A percentile compares a stretch with the other conserved stretches of the same genome.
Evolutionary conservation across 2,329 filamentous ascomycete species (phyloP).

Genomic region (Zymoseptoria passerinii): DNA sequence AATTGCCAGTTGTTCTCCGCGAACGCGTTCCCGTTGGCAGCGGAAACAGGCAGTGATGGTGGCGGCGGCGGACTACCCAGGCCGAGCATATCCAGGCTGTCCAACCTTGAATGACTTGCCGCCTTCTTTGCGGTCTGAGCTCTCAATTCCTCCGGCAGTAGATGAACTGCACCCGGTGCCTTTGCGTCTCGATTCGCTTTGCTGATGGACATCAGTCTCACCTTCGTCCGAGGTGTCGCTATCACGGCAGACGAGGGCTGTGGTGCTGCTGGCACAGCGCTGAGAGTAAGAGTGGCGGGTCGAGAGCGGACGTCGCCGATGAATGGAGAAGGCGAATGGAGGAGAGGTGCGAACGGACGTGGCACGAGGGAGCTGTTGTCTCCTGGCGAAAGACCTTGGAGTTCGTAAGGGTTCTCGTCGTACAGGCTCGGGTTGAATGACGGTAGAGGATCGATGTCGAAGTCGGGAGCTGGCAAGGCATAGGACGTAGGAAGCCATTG

Average conservation of each 20-base stretch:
- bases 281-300: conserved; percentile 2
- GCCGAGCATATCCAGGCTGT: conserved; percentile 11
- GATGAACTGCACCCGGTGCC: conserved; percentile 21
- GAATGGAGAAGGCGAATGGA: conserved; percentile 20
- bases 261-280: conserved; percentile 9
- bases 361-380: conserved; percentile 12
- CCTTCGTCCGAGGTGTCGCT: conserved; percentile 1
- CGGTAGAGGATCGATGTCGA: not conserved
- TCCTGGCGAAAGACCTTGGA: not conserved
- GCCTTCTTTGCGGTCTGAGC: conserved; percentile 15
- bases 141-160: conserved; percentile 28
- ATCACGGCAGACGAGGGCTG: not conserved
- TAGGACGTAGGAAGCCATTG: conserved; percentile 12
- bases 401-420: not conserved
- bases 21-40: not conserved
- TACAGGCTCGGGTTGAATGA: not conserved
- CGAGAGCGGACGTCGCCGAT: conserved; percentile 10
- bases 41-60: not conserved
- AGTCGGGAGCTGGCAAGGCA: not conserved
- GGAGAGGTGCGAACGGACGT: conserved; percentile 22
- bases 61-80: not conserved
- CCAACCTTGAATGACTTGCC: conserved; percentile 11
- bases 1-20: not conserved
- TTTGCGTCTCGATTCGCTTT: conserved; percentile 20
- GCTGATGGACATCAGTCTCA: conserved; percentile 21